Conservation (phyloP, 306 rosid genomes). For the Bauhinia variegata region DNA sequence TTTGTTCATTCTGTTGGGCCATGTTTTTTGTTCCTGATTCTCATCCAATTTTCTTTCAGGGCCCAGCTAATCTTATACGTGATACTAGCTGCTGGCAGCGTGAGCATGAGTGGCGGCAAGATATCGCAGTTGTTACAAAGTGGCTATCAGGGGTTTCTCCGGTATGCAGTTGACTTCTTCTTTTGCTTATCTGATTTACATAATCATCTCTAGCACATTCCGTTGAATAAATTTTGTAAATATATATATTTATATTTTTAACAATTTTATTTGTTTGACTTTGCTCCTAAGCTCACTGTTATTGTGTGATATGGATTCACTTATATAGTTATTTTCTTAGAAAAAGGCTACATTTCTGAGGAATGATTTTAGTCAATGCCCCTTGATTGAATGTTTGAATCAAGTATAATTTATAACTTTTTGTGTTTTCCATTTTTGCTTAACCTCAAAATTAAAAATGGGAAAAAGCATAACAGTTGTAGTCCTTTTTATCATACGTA, state of each 20-base stretch:
- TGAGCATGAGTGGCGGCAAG: constrained; percentile 99
- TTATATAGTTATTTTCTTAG: too few relatives aligned
- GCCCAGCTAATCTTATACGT: constrained; percentile 82
- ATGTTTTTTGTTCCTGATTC: background rate
- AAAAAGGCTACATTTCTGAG: background rate
- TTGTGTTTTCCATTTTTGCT: background rate
- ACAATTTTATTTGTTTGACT: constrained; percentile 7
- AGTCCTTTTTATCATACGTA: background rate
- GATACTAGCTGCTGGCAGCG: constrained; percentile 91
- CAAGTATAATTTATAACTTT: background rate
- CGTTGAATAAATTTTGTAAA: constrained; percentile 6
- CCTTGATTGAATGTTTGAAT: constrained; percentile 1
- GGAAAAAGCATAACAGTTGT: background rate
- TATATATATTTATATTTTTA: background rate
- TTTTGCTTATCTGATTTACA: constrained; percentile 21
- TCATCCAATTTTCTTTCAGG: constrained; percentile 49
- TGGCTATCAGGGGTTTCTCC: constrained; percentile 98
- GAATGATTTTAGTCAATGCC: background rate
- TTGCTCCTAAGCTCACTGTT: constrained; percentile 8
- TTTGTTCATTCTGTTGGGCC: constrained; percentile 24
- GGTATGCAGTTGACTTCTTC: constrained; percentile 51
- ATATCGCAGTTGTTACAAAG: constrained; percentile 98
- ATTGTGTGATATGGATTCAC: background rate
- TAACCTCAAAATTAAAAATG: background rate
- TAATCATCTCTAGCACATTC: constrained; percentile 20